Evolutionary conservation across 352 stramenopile species (phyloP).

Genomic region (Phytophthora macrochlamydospora): DNA sequence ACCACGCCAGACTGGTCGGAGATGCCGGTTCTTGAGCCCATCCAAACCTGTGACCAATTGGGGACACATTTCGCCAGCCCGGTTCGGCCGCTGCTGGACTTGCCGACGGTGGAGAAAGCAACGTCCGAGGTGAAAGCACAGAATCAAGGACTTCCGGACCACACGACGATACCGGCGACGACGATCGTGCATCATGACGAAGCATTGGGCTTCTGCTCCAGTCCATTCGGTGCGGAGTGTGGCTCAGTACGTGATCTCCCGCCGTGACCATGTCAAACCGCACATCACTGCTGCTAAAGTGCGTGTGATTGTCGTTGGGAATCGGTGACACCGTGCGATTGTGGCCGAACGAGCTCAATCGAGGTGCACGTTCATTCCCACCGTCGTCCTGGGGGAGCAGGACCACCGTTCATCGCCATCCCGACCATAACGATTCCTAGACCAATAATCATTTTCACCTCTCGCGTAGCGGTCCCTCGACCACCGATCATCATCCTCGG

Average conservation of each 20-base stretch:
- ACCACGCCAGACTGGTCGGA: neutral
- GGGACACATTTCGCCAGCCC: constrained; percentile 14
- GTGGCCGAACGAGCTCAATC: neutral
- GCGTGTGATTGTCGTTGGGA: constrained; percentile 15
- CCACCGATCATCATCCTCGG: constrained; percentile 9
- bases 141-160: too few species aligned
- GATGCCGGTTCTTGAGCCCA: neutral
- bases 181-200: constrained; percentile 6
- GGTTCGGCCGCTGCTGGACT: constrained; percentile 4
- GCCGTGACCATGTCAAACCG: constrained; percentile 27
- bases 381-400: too few species aligned
- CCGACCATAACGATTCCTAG: constrained; percentile 8
- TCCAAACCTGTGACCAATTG: constrained; percentile 2
- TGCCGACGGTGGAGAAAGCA: constrained; percentile 1
- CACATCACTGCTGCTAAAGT: constrained; percentile 39
- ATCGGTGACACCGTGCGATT: constrained; percentile 7
- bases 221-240: constrained; percentile 26
- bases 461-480: constrained; percentile 1
- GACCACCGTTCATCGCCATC: constrained; percentile 3
- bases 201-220: constrained; percentile 11
- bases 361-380: constrained; percentile 1
- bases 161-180: constrained; percentile 1
- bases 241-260: constrained; percentile 12
- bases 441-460: constrained; percentile 19
- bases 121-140: constrained; percentile 2